Conservation (phyloP, 805 yeast genomes). For the Lipomyces yamadae region DNA sequence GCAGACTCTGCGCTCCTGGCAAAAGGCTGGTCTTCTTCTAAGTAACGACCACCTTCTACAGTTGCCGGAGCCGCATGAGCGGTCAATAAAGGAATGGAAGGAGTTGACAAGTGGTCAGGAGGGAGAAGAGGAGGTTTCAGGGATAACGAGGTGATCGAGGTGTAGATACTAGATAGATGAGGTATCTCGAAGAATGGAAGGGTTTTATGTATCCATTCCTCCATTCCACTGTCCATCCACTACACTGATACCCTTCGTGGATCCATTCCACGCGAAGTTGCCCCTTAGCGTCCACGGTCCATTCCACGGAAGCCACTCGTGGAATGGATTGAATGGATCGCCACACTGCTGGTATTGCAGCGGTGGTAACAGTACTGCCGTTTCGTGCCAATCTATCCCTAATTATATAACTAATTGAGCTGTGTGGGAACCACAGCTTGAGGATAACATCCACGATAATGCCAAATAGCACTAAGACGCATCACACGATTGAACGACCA, state of each 20-base stretch:
- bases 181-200: too few species aligned
- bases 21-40: too few species aligned
- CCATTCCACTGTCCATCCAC: background rate
- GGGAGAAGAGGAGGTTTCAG: background rate
- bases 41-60: too few species aligned
- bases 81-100: background rate
- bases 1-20: background rate
- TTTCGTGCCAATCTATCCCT: too few species aligned
- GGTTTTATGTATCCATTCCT: background rate
- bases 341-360: too few species aligned
- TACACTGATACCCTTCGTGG: slow-evolving; percentile 6
- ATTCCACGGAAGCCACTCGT: background rate
- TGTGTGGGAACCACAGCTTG: too few species aligned
- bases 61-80: background rate
- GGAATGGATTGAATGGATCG: slow-evolving; percentile 8
- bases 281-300: slow-evolving; percentile 1
- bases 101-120: too few species aligned
- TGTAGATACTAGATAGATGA: background rate
- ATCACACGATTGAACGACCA: too few species aligned
- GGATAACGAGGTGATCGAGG: background rate
- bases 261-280: slow-evolving; percentile 8
- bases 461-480: too few species aligned
- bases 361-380: too few species aligned
- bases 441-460: too few species aligned
- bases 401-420: too few species aligned